Base-by-base conservation (phyloP, 257 asterid genomes). In the Gardenia jasminoides region DNA sequence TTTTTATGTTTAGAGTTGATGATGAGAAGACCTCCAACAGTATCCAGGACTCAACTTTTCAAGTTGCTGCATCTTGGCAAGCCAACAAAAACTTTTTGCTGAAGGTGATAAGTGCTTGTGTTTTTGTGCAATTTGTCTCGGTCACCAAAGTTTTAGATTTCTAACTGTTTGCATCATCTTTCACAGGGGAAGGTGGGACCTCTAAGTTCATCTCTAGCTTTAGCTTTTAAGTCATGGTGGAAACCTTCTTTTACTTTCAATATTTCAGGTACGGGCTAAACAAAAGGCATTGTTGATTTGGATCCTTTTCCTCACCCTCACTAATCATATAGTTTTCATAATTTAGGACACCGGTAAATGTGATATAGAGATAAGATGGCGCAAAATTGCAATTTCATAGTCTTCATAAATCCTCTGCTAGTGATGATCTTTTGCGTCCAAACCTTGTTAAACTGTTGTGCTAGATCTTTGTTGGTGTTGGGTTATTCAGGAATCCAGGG, bases 191-290 rank as follows among this genome's bases (percentile, higher is more conserved):
- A 94, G 86, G 83, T 88, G 76, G 98, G 97, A 72, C 97, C 97
- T 86, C 90, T 92, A 39, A 86, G 97, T 84, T 91, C 98, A 72
- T 92, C 98, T 64, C 47, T 89, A 26, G 92, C 96, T 84, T 87
- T 94, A 79, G 97, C 97, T 72, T 94, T 94, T 82, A 94, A 94
- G 84, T 94, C 98, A 30, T 94, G 98, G 98, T 94, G 98, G 98
- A 94, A 94, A 86, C 98, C 97, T 82, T 82, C 97, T 77, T 94
- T 94, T 84, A 92, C 97, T 76, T 77, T 94, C 86, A 94, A 85
- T 82, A 62, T 94, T 77, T 92, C 98, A 88, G 98, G 98, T 92
- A 80, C 46, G n/a, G n/a, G 19, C 1, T 26, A n/a, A 20, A 1
- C 41, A 19, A 54, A 33, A 74, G 10, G 73, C 52, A 10, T 7